Base-by-base conservation (phyloP, 305 asterid species). In the Plantago lanceolata region DNA sequence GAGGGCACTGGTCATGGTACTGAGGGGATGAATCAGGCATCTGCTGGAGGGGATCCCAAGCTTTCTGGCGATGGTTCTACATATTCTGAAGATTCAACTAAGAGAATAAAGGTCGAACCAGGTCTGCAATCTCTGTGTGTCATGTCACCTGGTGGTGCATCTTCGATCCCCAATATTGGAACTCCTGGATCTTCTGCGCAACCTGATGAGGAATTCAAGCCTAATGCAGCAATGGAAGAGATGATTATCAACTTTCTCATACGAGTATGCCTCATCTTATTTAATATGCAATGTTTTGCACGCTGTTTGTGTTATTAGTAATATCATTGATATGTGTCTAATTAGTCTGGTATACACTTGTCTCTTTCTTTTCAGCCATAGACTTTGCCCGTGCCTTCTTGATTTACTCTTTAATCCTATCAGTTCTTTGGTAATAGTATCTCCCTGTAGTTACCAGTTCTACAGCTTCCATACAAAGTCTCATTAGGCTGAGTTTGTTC, bases 201-300 rank as follows among this genome's bases (percentile, higher is more conserved):
- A 80, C 89, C 96, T 54, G 99, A 94, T 82, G 99, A 94, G 76
- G 99, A 94, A 70, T 94, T 94, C 77, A 94, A 94, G 82, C 99
- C 99, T 67, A 94, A 94, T 78, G 99, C 99, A 7, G 99, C 99
- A 61, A 94, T 94, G 99, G 99, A 94, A 79, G 99, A 94, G 82
- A 94, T 94, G 99, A 94, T 94, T 50, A 94, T 94, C 81, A 94
- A 94, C 74, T 94, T 94, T 77, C 94, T 94, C 31, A 94, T 94
- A 71, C 79, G 99, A 78, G 99, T 94, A 86, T 71, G 50, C 58
- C 71, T 19, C 45, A 37, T 58, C 59, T 50, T 68, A 60, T 68
- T 54, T 65, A 24, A 57, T 15, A 52, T 62, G 40, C 45, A 59
- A 52, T 69, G 31, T 60, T 20, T 20, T 55, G 13, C 20, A 8